Conservation (phyloP, 805 yeast species). For the Zygoascus ofunaensis region DNA sequence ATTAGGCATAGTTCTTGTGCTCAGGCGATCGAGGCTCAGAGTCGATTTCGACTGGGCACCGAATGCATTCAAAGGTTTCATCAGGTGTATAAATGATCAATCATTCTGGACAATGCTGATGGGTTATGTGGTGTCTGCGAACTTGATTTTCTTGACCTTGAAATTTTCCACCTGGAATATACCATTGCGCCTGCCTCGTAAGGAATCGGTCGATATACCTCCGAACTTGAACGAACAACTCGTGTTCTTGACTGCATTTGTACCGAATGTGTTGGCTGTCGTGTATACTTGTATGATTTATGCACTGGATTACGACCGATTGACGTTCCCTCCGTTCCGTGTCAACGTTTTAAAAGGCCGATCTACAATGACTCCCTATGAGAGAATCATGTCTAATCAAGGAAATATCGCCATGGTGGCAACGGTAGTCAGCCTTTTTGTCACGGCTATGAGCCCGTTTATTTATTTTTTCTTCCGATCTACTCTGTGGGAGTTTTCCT, state of each 20-base stretch:
- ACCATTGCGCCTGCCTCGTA: background rate
- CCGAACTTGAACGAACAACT: slow-evolving; percentile 12
- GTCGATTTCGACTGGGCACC: background rate
- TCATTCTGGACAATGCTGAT: background rate
- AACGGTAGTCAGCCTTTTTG: slow-evolving; percentile 5
- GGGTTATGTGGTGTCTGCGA: background rate
- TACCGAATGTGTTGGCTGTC: slow-evolving; percentile 5
- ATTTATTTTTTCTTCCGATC: slow-evolving; percentile 13
- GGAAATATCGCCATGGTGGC: slow-evolving; percentile 3
- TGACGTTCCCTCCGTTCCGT: slow-evolving; percentile 6
- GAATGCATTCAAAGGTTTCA: background rate
- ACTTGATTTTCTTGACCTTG: background rate
- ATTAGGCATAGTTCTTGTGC: background rate
- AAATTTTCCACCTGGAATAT: background rate
- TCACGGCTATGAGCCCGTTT: slow-evolving; percentile 12
- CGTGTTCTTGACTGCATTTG: slow-evolving; percentile 8
- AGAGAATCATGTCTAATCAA: slow-evolving; percentile 6
- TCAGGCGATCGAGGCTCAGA: background rate
- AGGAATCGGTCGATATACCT: background rate
- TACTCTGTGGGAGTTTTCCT: slow-evolving; percentile 13
- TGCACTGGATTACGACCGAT: slow-evolving; percentile 8
- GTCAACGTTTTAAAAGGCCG: background rate
- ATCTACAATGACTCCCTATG: slow-evolving; percentile 2
- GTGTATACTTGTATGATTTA: slow-evolving; percentile 9
- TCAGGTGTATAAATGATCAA: background rate